A percentile compares a stretch with the other conserved stretches of the same genome.
These are phyloP conservation scores for Solanum etuberosum DNA, from an alignment of 257 asterid species.

Conservation along the genomic window DNA sequence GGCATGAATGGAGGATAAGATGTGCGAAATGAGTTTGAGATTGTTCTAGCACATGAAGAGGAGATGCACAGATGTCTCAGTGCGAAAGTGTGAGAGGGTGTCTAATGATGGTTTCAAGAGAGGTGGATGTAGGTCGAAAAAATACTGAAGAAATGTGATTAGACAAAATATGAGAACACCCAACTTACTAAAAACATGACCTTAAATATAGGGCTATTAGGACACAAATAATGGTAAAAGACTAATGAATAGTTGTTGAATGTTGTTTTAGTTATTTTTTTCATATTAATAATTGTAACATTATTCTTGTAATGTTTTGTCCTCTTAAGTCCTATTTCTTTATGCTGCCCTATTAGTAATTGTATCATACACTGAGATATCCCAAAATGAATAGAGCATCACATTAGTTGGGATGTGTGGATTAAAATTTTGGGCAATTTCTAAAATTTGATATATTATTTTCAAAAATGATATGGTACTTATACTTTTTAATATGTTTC, in stretches of 20 bases:
- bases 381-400: not conserved
- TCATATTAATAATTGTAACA: not conserved
- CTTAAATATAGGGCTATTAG: too few species aligned
- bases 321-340: too few species aligned
- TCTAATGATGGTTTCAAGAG: too few species aligned
- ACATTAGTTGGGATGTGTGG: not conserved
- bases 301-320: too few species aligned
- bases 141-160: accelerated
- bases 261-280: not conserved
- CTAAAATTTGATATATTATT: not conserved
- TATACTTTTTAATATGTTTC: not conserved
- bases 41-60: not conserved
- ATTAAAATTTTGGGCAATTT: not conserved
- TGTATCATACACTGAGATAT: not conserved
- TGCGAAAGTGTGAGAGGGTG: not conserved
- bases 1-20: not conserved
- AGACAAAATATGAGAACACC: not conserved
- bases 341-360: not conserved
- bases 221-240: not conserved
- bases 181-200: not conserved
- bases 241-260: too few species aligned
- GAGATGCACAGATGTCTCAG: too few species aligned
- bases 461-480: not conserved
- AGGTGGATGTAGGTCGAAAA: too few species aligned
- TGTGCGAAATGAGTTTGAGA: not conserved